Base-by-base conservation (phyloP, 345 rosid genomes). In the Bruguiera gymnorhiza region DNA sequence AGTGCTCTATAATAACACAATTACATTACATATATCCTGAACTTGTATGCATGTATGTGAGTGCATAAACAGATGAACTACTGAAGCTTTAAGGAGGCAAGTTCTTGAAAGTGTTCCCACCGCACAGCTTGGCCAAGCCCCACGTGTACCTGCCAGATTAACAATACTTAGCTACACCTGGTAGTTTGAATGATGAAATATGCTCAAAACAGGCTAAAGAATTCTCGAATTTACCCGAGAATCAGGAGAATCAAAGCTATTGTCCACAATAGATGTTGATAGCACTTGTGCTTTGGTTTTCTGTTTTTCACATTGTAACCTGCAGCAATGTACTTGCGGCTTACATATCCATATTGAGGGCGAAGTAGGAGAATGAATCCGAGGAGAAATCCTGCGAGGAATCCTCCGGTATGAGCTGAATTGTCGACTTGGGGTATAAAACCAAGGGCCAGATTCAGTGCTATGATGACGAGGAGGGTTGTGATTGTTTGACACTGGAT, bases 321-420 rank as follows among this genome's bases (percentile, higher is more conserved):
- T 26, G 68, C 57, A 62, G 77, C 72, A 50, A 73, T 32, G 29
- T 68, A 26, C 9, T 58, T 73, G 54, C 27, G 63, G 72, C 63
- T 73, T 52, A 73, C 63, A 55, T 73, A 73, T 54, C 77, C 77
- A 6, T 66, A 73, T 20, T 74, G 78, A 23, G 78, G 78, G 16
- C 65, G 78, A 15, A 69, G 21, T 21, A 74, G 73, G 29, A 74
- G 73, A 31, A 74, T 50, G 73, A 74, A 74, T 4, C 78, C 78
- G n/a, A 74, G 78, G 21, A 74, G 78, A 46, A 74, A 63, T 67
- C 78, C 78, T 24, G 78, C 69, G 4, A 74, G 48, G 54, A 74
- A 68, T 20, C 78, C 78, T 69, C 78, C 78, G 0, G 58, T 68
- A 58, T 74, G 78, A 48, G 78, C 78, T 23, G 69, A 69, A 57